Evolutionary conservation across 495 filamentous ascomycete species (phyloP).

Genomic region (Trichoderma virens): DNA sequence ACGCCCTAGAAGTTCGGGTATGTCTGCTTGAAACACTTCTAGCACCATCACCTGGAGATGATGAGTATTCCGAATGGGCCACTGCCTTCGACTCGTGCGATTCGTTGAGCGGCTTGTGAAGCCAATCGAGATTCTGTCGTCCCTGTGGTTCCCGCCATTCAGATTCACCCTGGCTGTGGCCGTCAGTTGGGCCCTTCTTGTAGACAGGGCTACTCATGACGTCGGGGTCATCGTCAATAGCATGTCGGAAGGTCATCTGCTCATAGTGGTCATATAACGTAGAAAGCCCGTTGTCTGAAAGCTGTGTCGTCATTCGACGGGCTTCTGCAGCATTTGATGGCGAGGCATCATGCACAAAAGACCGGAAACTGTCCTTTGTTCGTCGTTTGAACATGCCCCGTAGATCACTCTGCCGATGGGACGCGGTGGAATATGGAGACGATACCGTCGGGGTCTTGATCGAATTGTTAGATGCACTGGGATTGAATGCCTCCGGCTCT

Average conservation of each 20-base stretch:
- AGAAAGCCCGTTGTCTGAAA: constrained; percentile 20
- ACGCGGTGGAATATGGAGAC: neutral
- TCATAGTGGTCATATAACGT: constrained; percentile 49
- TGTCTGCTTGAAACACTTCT: constrained; percentile 43
- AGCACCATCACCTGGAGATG: constrained; percentile 27
- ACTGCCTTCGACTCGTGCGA: neutral
- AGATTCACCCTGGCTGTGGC: neutral
- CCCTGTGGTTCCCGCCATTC: constrained; percentile 15
- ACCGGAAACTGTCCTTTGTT: neutral
- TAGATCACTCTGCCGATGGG: neutral
- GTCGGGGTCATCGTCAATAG: constrained; percentile 26
- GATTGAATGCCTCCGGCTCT: neutral
- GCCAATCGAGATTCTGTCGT: constrained; percentile 11
- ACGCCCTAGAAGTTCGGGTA: constrained; percentile 42
- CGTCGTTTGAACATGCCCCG: constrained; percentile 2
- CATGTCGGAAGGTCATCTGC: constrained; percentile 35
- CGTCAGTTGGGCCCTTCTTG: neutral
- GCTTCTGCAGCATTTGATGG: neutral
- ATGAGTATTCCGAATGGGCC: neutral
- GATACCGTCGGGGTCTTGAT: neutral
- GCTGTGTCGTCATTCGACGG: neutral
- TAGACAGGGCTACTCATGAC: neutral
- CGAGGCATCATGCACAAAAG: neutral
- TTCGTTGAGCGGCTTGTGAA: neutral
- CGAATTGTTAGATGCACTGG: neutral